Evolutionary conservation across 768 basidiomycete species (phyloP).

Genomic region (Neoboletus magnificus): DNA sequence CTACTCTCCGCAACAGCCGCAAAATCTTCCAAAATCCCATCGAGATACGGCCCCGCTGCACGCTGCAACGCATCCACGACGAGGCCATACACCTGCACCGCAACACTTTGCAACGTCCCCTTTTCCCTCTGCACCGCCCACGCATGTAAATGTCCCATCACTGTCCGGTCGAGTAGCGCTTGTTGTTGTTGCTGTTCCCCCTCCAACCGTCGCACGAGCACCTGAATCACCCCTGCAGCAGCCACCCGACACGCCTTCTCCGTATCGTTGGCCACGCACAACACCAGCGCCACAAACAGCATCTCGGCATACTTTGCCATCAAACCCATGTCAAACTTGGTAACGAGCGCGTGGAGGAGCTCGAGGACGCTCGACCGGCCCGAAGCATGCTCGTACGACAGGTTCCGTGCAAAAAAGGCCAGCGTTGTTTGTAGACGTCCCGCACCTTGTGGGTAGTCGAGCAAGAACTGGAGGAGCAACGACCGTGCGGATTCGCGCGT

Average conservation of each 20-base stretch:
- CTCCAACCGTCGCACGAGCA: constrained; percentile 66
- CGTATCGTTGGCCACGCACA: constrained; percentile 93
- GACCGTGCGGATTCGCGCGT: constrained; percentile 91
- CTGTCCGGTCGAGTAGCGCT: constrained; percentile 43
- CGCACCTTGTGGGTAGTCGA: constrained; percentile 96
- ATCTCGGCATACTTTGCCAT: constrained; percentile 81
- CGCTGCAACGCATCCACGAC: constrained; percentile 64
- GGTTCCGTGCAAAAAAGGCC: constrained; percentile 87
- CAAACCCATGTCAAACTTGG: constrained; percentile 77
- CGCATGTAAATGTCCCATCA: constrained; percentile 69
- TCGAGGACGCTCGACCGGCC: constrained; percentile 95
- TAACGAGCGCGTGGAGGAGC: constrained; percentile 75
- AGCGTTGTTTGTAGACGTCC: constrained; percentile 85
- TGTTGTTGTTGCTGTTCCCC: constrained; percentile 54
- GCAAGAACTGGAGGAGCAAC: constrained; percentile 86
- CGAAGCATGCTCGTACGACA: constrained; percentile 86
- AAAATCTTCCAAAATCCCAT: constrained; percentile 55
- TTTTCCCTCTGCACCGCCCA: constrained; percentile 73
- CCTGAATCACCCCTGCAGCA: constrained; percentile 80
- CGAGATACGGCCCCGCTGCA: constrained; percentile 43
- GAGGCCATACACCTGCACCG: constrained; percentile 81
- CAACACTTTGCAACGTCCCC: constrained; percentile 62
- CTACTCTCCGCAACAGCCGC: constrained; percentile 26
- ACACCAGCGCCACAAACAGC: constrained; percentile 86
- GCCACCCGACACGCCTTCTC: constrained; percentile 86